Evolutionary conservation across 164 flowering plant species (phyloP).

Genomic region (Berberis thunbergii): DNA sequence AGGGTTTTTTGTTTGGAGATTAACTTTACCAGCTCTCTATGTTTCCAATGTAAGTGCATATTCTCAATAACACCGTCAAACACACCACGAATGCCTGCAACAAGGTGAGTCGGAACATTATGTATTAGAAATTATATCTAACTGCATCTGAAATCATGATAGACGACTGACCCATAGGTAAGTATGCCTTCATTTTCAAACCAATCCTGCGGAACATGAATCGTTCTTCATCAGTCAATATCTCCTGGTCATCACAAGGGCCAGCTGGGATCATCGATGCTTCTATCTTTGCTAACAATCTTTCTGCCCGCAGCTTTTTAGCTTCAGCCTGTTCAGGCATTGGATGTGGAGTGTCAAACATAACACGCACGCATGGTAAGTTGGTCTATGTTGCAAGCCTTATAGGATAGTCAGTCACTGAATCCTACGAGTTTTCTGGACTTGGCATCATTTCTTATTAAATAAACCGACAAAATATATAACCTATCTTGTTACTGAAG

Average conservation of each 20-base stretch:
- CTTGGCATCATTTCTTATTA: too few relatives aligned
- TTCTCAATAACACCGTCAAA: conserved; percentile 98
- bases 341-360: conserved; percentile 9
- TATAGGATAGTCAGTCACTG: too few relatives aligned
- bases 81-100: conserved; percentile 90
- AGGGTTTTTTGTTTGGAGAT: conserved; percentile 82
- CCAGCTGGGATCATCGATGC: conserved; percentile 74
- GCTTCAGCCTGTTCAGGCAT: conserved; percentile 63
- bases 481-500: too few relatives aligned
- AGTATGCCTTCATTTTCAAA: conserved; percentile 84
- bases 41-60: conserved; percentile 99
- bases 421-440: too few relatives aligned
- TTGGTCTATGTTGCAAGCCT: too few relatives aligned
- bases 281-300: conserved; percentile 65
- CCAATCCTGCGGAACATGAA: conserved; percentile 88
- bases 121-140: background rate
- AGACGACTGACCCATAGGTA: conserved; percentile 68
- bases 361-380: too few relatives aligned
- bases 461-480: too few relatives aligned
- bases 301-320: conserved; percentile 79
- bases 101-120: background rate
- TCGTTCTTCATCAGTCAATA: conserved; percentile 88
- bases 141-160: background rate
- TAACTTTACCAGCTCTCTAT: conserved; percentile 91
- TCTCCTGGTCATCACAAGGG: conserved; percentile 89